Base-by-base conservation (phyloP, 2,329 filamentous ascomycete genomes). In the Epichloe elymi region DNA sequence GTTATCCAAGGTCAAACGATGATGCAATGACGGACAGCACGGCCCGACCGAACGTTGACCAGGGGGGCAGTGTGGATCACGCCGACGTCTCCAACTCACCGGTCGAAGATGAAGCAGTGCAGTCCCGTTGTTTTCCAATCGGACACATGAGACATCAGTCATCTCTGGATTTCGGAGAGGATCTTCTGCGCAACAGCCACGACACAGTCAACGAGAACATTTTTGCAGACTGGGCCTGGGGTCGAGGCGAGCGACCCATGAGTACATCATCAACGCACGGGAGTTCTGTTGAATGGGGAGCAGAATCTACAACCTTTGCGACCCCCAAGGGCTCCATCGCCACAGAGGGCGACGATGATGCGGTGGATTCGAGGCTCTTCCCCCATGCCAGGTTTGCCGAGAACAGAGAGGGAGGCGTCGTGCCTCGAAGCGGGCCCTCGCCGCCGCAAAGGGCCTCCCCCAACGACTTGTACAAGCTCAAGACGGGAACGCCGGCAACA, bases 171-270 rank as follows among this genome's bases (percentile, higher is more conserved):
- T 51, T 51, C n/a, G 45, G 23, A 46, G 33, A 48, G 35, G 39
- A 51, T 10, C 30, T 51, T 12, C 26, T 48, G 14, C 36, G 45
- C 20, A 51, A 44, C 39, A 51, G 45, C 30, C 45, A 48, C 4
- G 23, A 38, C 17, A 35, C 46, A 1, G 40, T 48, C 19, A n/a
- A 51, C 20, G 50, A 51, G n/a, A 43, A 43, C 14, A 44, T 48
- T 5, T 51, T 51, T 43, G 46, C 39, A 5, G 50, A 51, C 14
- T 51, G 39, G 50, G 30, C 39, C 46, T 48, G 50, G 40, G 50
- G 39, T 2, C 17, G 20, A 3, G 14, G 38, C 40, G 39, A 20
- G 11, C 17, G 35, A 6, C 2, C 35, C 0, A 20, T 10, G 5
- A 35, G n/a, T n/a, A 36, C 6, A 35, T 5, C 20, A 3, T 19